Evolutionary conservation across 352 stramenopile genomes (phyloP), one percentile per base, ranked within the genome.

Genomic region (Phytophthora fragariae): DNA sequence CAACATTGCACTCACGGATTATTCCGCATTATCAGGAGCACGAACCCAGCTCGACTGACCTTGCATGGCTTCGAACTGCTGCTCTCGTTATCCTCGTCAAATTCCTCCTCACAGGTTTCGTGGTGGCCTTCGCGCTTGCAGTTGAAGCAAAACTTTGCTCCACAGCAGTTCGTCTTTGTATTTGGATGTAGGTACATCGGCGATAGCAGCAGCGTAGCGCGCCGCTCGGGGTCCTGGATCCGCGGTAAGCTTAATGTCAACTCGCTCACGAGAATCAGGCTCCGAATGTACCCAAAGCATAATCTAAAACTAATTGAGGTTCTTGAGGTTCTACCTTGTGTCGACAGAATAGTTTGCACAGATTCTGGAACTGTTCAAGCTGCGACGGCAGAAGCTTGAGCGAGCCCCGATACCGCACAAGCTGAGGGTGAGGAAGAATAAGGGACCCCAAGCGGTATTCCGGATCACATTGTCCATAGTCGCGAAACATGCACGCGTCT

Each of bases 61-160:
- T 21, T 21, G 19, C 19, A 21, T 21, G 19, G 19, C 19, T 21
- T 21, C 19, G 19, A 0, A 21, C 19, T 21, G 19, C 19, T 21
- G 19, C 19, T 21, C 19, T 67, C 75, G 14, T 52, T 68, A 4
- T 64, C 55, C 24, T 76, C 65, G 41, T 79, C 53, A 8, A 74
- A 75, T 7, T 68, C 70, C 6, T 81, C 68, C 0, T 58, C 53
- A n/a, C 69, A 74, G 10, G 52, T 50, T 14, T 69, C 29, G 55
- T 90, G 81, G 19, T 84, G 77, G 17, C 63, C 68, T 1, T 24
- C n/a, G 14, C 73, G 58, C 57, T 90, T 90, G 70, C 84, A 92
- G 54, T 78, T 82, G 66, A 88, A 92, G 54, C 84, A 92, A 17
- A 89, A 68, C 3, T 54, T 37, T 19, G 47, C 29, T 27, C 66